phyloP scores from a whole-genome alignment of 2,329 filamentous ascomycete genomes.

The Epichloe gansuensis region DNA sequence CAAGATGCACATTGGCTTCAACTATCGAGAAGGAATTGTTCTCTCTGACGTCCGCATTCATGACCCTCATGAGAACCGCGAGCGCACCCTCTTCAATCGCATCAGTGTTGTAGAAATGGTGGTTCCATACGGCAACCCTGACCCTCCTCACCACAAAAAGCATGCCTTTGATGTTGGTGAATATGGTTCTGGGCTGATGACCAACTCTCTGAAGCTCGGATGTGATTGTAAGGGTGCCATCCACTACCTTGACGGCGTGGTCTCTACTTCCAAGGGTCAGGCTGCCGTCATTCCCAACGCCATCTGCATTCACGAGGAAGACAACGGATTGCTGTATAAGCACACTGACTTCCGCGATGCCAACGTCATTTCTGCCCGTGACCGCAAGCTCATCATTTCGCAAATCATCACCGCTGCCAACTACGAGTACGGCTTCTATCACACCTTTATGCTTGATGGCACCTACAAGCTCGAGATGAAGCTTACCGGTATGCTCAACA shows the following conservation, averaged over 20 bases:
- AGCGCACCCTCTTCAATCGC: constrained; percentile 53
- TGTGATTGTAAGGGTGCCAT: constrained; percentile 57
- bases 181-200: constrained; percentile 50
- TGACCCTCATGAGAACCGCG: constrained; percentile 27
- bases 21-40: constrained; percentile 57
- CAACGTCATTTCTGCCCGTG: constrained; percentile 43
- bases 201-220: constrained; percentile 49
- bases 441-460: constrained; percentile 39
- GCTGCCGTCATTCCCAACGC: constrained; percentile 52
- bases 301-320: constrained; percentile 26
- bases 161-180: constrained; percentile 60
- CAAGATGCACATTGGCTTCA: constrained; percentile 61
- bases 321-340: constrained; percentile 50
- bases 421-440: constrained; percentile 44
- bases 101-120: constrained; percentile 60
- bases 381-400: constrained; percentile 48
- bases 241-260: constrained; percentile 28
- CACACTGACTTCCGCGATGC: constrained; percentile 51
- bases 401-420: constrained; percentile 55
- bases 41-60: constrained; percentile 59
- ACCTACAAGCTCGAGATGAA: constrained; percentile 51
- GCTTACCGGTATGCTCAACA: constrained; percentile 36
- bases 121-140: constrained; percentile 54
- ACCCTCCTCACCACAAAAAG: constrained; percentile 52
- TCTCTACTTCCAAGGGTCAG: constrained; percentile 31